A percentile compares a stretch with the other conserved stretches of the same genome.
phyloP scores from a whole-genome alignment of 371 early-diverging fungal species.

The Polyrhizophydium stewartii region DNA sequence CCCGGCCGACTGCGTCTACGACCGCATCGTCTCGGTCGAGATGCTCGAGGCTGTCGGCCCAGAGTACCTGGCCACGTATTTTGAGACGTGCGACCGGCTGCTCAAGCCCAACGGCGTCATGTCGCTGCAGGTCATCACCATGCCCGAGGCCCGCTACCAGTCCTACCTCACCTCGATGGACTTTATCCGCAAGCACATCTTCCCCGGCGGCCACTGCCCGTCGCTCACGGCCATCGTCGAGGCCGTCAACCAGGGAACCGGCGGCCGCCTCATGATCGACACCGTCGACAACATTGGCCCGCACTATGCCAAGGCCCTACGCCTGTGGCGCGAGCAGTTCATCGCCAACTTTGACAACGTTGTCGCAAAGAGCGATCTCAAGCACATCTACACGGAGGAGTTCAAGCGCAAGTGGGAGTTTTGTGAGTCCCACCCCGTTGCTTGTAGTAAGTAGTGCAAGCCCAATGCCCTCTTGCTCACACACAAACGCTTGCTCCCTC shows the following conservation, averaged over 20 bases:
- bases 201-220: slow-evolving; percentile 69
- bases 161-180: slow-evolving; percentile 50
- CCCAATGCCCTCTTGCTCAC: background rate
- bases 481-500: background rate
- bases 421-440: slow-evolving; percentile 30
- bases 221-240: slow-evolving; percentile 49
- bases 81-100: slow-evolving; percentile 48
- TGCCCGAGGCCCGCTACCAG: slow-evolving; percentile 60
- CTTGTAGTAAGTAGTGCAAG: background rate
- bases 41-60: slow-evolving; percentile 74
- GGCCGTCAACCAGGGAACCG: slow-evolving; percentile 46
- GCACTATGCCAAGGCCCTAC: slow-evolving; percentile 63
- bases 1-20: slow-evolving; percentile 43
- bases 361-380: slow-evolving; percentile 9
- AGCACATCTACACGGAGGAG: slow-evolving; percentile 33
- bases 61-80: slow-evolving; percentile 57
- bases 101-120: slow-evolving; percentile 51
- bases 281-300: slow-evolving; percentile 54
- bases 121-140: slow-evolving; percentile 54
- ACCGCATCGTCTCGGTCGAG: slow-evolving; percentile 64
- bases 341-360: slow-evolving; percentile 39
- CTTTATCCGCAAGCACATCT: slow-evolving; percentile 70
- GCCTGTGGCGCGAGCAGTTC: slow-evolving; percentile 60
- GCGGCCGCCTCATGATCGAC: slow-evolving; percentile 52
- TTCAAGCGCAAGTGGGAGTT: slow-evolving; percentile 57